These are phyloP conservation scores for Austroboletus niveus DNA, from an alignment of 1,284 basidiomycete genomes.

Conservation along the genomic window DNA sequence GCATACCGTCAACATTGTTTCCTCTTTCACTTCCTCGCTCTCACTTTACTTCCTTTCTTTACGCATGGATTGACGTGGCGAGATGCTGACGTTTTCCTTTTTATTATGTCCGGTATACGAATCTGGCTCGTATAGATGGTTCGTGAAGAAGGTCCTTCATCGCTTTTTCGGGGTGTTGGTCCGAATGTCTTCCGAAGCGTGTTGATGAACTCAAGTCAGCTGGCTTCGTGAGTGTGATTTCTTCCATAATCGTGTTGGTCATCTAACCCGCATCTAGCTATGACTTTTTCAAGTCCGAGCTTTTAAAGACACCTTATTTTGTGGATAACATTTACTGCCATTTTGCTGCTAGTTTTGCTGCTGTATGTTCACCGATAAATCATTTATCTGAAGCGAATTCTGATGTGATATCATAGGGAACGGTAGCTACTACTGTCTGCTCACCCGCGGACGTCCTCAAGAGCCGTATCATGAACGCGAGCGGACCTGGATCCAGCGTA, in stretches of 20 bases:
- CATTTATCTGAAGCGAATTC: background rate
- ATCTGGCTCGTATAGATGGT: slow-evolving; percentile 61
- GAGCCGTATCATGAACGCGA: slow-evolving; percentile 89
- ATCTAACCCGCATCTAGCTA: slow-evolving; percentile 49
- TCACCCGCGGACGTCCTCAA: slow-evolving; percentile 92
- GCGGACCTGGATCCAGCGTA: slow-evolving; percentile 73
- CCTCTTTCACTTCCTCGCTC: background rate
- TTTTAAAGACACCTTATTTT: slow-evolving; percentile 70
- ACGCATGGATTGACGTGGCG: too few relatives aligned
- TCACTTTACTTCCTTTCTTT: background rate
- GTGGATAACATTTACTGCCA: slow-evolving; percentile 80
- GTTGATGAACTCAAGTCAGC: slow-evolving; percentile 90
- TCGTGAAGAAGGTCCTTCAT: slow-evolving; percentile 74
- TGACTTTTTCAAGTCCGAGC: slow-evolving; percentile 84
- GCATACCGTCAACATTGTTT: too few relatives aligned
- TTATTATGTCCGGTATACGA: background rate
- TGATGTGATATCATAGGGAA: slow-evolving; percentile 52
- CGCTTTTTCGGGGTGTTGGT: slow-evolving; percentile 75
- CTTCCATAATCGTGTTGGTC: background rate
- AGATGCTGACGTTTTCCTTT: slow-evolving; percentile 7
- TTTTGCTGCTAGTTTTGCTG: slow-evolving; percentile 83
- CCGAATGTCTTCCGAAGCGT: slow-evolving; percentile 86
- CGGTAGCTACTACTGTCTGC: slow-evolving; percentile 91
- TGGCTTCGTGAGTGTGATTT: slow-evolving; percentile 52
- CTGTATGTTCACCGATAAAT: slow-evolving; percentile 45